Evolutionary conservation across 2,329 filamentous ascomycete genomes (phyloP).

Genomic region (Colletotrichum sublineola): DNA sequence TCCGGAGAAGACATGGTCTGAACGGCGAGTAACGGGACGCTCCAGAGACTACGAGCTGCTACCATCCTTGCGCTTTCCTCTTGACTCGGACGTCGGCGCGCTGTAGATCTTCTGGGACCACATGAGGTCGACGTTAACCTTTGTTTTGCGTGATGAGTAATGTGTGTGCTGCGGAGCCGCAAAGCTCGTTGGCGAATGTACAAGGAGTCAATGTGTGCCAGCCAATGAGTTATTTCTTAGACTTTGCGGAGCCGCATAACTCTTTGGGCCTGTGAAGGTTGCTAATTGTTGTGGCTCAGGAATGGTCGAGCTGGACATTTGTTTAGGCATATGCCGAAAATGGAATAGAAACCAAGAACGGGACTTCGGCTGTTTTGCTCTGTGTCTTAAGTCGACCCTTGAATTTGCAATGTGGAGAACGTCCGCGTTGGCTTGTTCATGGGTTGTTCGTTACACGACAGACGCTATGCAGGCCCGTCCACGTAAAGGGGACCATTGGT

Average conservation of each 20-base stretch:
- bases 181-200: not conserved
- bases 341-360: slow-evolving; percentile 12
- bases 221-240: slow-evolving; percentile 9
- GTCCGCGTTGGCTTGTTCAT: not conserved
- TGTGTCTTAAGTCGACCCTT: not conserved
- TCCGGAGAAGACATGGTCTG: slow-evolving; percentile 16
- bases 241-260: not conserved
- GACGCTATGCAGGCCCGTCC: not conserved
- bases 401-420: not conserved
- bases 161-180: not conserved
- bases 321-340: slow-evolving; percentile 20
- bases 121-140: slow-evolving; percentile 9
- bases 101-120: slow-evolving; percentile 9
- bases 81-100: slow-evolving; percentile 18
- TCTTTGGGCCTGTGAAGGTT: too few relatives aligned
- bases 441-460: not conserved
- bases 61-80: slow-evolving; percentile 10
- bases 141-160: slow-evolving; percentile 23
- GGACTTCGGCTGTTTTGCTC: slow-evolving; percentile 12
- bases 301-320: slow-evolving; percentile 15
- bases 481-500: not conserved
- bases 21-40: not conserved
- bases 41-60: not conserved
- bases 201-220: not conserved
- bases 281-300: too few relatives aligned